These are phyloP conservation scores for Sistotremastrum suecicum DNA, from an alignment of 768 basidiomycete genomes.

Conservation along the genomic window DNA sequence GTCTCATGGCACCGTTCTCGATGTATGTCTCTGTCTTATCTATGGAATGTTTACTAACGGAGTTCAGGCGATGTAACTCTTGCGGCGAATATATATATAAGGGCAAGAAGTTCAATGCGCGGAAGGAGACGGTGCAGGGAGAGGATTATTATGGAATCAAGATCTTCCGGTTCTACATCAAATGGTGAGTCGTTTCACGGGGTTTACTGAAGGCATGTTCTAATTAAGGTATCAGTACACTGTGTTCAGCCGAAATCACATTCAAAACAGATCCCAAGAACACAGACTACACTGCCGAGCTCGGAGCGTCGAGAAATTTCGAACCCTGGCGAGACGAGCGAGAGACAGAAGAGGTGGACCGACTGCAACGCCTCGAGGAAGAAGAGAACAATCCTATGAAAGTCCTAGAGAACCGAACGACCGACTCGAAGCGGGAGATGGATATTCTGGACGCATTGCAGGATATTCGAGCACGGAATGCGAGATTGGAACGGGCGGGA, in stretches of 20 bases:
- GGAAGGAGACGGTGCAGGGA: slow-evolving; percentile 94
- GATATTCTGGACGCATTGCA: slow-evolving; percentile 93
- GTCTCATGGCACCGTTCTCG: slow-evolving; percentile 98
- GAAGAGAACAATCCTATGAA: slow-evolving; percentile 98
- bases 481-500: slow-evolving; percentile 77
- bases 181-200: slow-evolving; percentile 45
- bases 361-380: slow-evolving; percentile 72
- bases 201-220: not conserved
- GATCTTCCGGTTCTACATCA: slow-evolving; percentile 87
- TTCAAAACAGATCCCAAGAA: slow-evolving; percentile 99
- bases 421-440: slow-evolving; percentile 95
- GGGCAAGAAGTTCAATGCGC: slow-evolving; percentile 98
- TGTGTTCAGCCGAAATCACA: slow-evolving; percentile 96
- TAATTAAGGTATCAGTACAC: slow-evolving; percentile 39
- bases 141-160: slow-evolving; percentile 99
- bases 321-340: slow-evolving; percentile 90
- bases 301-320: slow-evolving; percentile 94
- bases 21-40: slow-evolving; percentile 48
- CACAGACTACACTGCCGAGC: slow-evolving; percentile 86
- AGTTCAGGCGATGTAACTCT: slow-evolving; percentile 70
- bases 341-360: slow-evolving; percentile 69
- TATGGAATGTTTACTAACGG: slow-evolving; percentile 6
- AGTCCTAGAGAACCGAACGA: slow-evolving; percentile 81
- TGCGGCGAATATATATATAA: slow-evolving; percentile 99
- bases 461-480: slow-evolving; percentile 77